These are phyloP conservation scores for Chlamydomonas eustigma DNA, from an alignment of 139 green algal genomes.

Conservation along the genomic window DNA sequence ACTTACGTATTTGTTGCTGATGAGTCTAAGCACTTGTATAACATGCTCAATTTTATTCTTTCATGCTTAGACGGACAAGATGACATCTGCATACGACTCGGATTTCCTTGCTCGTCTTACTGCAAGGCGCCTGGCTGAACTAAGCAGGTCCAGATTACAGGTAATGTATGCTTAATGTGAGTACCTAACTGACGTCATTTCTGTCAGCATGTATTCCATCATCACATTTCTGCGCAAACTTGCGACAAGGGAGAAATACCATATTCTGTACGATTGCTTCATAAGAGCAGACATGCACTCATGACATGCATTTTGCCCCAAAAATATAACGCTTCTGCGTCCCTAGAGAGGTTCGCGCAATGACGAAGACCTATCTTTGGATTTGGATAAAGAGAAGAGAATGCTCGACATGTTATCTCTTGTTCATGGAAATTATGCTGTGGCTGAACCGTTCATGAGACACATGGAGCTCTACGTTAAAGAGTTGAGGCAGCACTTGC, in stretches of 20 bases:
- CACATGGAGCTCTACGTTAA: conserved; percentile 26
- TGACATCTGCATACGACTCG: no score
- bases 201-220: no score
- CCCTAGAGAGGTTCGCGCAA: conserved; percentile 26
- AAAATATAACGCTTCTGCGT: no score
- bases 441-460: background rate
- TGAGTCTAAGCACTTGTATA: no score
- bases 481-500: conserved; percentile 36
- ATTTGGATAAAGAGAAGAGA: conserved; percentile 22
- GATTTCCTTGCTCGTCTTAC: conserved; percentile 38
- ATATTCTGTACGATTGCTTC: background rate
- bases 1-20: no score
- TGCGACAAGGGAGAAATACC: background rate
- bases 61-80: no score
- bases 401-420: conserved; percentile 26
- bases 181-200: no score
- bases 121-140: conserved; percentile 29
- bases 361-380: conserved; percentile 19
- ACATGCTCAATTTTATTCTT: no score
- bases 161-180: conserved; percentile 5
- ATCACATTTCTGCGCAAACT: background rate
- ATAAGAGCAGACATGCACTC: no score
- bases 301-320: no score
- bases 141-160: conserved; percentile 28
- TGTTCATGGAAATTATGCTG: conserved; percentile 17